phyloP scores from a whole-genome alignment of 805 yeast genomes.

The Metschnikowia amazonensis region DNA sequence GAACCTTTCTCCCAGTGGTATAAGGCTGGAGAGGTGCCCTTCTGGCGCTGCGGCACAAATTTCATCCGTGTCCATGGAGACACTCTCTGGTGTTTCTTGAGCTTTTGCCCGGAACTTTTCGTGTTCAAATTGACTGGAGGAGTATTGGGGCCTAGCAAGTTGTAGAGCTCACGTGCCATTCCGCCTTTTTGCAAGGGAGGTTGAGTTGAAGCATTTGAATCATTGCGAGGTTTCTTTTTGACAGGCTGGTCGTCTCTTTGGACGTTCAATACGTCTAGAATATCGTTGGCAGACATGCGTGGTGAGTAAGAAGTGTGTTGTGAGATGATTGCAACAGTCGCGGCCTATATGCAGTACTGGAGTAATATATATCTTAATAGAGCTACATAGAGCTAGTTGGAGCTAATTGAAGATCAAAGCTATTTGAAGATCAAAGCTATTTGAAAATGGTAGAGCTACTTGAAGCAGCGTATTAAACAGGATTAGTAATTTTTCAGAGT shows the following conservation, averaged over 20 bases:
- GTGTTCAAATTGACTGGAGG: slow-evolving; percentile 60
- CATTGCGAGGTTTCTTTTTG: slow-evolving; percentile 38
- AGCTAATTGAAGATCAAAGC: too few species aligned
- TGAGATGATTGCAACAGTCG: background rate
- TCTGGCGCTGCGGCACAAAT: slow-evolving; percentile 52
- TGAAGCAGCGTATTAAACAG: too few species aligned
- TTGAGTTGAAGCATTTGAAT: slow-evolving; percentile 3
- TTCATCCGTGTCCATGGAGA: slow-evolving; percentile 77
- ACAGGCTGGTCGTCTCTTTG: slow-evolving; percentile 46
- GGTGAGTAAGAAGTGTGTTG: background rate
- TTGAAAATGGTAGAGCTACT: too few species aligned
- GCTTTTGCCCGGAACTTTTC: slow-evolving; percentile 40
- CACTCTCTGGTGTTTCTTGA: slow-evolving; percentile 62
- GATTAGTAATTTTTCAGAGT: too few species aligned
- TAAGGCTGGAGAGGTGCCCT: slow-evolving; percentile 44
- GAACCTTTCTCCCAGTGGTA: slow-evolving; percentile 88
- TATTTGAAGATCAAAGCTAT: too few species aligned
- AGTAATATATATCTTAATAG: too few species aligned
- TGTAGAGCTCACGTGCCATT: slow-evolving; percentile 85
- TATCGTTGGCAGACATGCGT: slow-evolving; percentile 45
- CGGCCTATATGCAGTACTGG: background rate
- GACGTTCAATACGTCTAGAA: slow-evolving; percentile 73
- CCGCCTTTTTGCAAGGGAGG: slow-evolving; percentile 44
- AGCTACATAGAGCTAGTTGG: too few species aligned
- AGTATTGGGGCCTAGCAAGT: slow-evolving; percentile 84